Evolutionary conservation across 371 early-diverging fungal species (phyloP).

Genomic region (Lichtheimia corymbifera): DNA sequence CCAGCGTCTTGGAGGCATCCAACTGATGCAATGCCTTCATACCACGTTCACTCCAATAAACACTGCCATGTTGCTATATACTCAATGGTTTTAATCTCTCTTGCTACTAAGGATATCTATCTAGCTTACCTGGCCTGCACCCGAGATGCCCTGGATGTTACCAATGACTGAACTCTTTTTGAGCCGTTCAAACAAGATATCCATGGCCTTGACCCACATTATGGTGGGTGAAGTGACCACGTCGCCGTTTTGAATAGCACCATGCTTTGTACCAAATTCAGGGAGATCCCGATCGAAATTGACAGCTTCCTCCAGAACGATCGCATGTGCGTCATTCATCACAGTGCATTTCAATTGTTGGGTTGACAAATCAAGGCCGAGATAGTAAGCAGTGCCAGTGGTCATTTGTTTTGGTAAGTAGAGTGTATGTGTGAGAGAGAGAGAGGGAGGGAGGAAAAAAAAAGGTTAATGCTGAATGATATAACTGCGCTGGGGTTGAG

Average conservation of each 20-base stretch:
- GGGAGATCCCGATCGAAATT: constrained; percentile 64
- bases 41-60: constrained; percentile 69
- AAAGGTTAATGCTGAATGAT: not conserved
- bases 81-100: too few species aligned
- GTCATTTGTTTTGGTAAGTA: not conserved
- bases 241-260: constrained; percentile 51
- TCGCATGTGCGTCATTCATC: constrained; percentile 34
- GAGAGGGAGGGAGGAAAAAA: not conserved
- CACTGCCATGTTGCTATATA: constrained; percentile 80
- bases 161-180: constrained; percentile 22
- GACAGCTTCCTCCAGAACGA: constrained; percentile 52
- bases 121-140: constrained; percentile 69
- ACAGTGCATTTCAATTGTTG: constrained; percentile 77
- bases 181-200: constrained; percentile 56
- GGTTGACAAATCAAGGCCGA: constrained; percentile 78
- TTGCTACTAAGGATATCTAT: not conserved
- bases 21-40: constrained; percentile 37
- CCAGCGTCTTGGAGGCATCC: constrained; percentile 31
- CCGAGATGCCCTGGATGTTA: constrained; percentile 61
- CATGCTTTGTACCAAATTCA: constrained; percentile 52
- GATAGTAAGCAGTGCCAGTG: constrained; percentile 23
- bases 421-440: not conserved
- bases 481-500: too few species aligned
- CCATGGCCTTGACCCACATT: constrained; percentile 83
- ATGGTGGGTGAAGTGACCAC: constrained; percentile 68